Conservation (phyloP, 108 stramenopile genomes). For the Stephanodiscus triporus region DNA sequence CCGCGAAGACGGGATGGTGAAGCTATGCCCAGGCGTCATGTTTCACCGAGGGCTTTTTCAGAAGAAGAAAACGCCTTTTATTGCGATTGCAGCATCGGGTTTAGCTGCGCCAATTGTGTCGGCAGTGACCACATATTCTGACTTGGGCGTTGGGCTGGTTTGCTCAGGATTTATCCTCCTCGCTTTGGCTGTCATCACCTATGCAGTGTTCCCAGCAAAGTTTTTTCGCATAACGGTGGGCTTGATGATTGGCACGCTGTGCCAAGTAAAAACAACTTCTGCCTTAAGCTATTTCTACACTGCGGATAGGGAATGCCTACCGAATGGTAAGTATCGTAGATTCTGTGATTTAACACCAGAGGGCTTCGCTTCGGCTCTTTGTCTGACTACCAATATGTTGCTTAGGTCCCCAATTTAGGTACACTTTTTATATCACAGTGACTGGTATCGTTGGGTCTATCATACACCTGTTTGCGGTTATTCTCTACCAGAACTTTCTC, state of each 20-base stretch:
- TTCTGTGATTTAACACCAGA: neutral
- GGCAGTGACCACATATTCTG: slow-evolving; percentile 46
- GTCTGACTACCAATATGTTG: neutral
- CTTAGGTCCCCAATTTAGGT: slow-evolving; percentile 42
- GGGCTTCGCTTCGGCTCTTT: neutral
- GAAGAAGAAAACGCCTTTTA: slow-evolving; percentile 43
- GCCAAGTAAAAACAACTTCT: slow-evolving; percentile 17
- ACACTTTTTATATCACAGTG: slow-evolving; percentile 50
- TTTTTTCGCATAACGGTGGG: slow-evolving; percentile 30
- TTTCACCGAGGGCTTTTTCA: slow-evolving; percentile 42
- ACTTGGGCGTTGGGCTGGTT: slow-evolving; percentile 38
- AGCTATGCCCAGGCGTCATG: slow-evolving; percentile 37
- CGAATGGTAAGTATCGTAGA: slow-evolving; percentile 36
- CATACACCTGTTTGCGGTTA: slow-evolving; percentile 34
- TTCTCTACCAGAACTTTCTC: slow-evolving; percentile 42
- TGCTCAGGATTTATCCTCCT: slow-evolving; percentile 28
- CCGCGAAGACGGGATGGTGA: slow-evolving; percentile 38
- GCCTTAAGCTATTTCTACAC: slow-evolving; percentile 49
- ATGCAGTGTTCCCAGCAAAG: slow-evolving; percentile 1
- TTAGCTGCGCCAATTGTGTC: slow-evolving; percentile 43
- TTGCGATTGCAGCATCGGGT: slow-evolving; percentile 46
- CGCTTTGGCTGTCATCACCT: slow-evolving; percentile 19
- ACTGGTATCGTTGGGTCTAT: slow-evolving; percentile 49
- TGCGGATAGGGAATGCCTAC: slow-evolving; percentile 24
- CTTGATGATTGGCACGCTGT: slow-evolving; percentile 30